Conservation (phyloP, 139 green algal species). For the Deuterostichococcus epilithicus region DNA sequence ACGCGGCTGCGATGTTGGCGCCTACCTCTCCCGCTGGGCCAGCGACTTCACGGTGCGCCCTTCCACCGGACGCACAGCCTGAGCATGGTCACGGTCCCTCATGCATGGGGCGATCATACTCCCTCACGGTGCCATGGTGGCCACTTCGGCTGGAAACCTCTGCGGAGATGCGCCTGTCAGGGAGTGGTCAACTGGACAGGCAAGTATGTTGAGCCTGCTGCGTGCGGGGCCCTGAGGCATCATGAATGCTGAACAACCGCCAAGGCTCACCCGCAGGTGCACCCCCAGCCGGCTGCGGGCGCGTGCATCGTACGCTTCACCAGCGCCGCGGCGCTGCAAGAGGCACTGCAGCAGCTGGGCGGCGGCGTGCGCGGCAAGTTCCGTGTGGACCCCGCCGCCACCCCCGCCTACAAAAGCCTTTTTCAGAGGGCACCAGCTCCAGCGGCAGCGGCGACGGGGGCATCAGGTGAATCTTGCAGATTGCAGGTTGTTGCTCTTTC, state of each 20-base stretch:
- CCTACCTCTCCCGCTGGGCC: constrained; percentile 46
- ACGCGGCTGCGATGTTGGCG: constrained; percentile 29
- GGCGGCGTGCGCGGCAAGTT: constrained; percentile 16
- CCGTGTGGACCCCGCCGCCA: background rate
- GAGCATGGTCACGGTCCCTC: constrained; percentile 4
- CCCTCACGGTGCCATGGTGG: constrained; percentile 20
- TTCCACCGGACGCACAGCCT: background rate
- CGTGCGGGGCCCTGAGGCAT: too few relatives aligned
- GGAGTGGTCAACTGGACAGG: too few relatives aligned
- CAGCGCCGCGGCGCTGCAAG: background rate
- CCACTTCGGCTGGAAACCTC: too few relatives aligned
- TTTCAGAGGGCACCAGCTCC: background rate
- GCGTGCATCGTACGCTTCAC: constrained; percentile 11
- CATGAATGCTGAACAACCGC: constrained; percentile 5
- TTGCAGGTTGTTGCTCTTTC: too few relatives aligned
- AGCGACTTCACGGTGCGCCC: constrained; percentile 16
- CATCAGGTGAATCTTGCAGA: too few relatives aligned
- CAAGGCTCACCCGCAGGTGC: background rate
- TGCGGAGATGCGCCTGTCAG: too few relatives aligned
- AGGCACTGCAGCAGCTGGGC: constrained; percentile 9
- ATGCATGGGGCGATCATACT: background rate
- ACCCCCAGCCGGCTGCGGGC: background rate
- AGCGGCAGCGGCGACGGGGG: background rate
- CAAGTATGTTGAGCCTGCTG: too few relatives aligned
- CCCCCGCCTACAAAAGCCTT: background rate